Evolutionary conservation across 495 filamentous ascomycete genomes (phyloP).

Genomic region (Penicillium dipodomyicola): DNA sequence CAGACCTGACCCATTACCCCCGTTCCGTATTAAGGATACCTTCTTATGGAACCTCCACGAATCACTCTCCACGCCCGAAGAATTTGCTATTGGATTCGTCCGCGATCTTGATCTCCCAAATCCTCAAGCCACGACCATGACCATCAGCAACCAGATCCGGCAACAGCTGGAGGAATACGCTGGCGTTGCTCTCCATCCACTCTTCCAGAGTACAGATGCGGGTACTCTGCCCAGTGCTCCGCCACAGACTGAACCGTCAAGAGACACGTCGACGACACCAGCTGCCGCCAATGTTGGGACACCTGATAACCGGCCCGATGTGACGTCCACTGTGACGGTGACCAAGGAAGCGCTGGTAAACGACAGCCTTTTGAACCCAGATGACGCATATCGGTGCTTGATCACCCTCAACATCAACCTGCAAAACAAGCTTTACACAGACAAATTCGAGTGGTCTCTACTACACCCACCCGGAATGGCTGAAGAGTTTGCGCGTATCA

Average conservation of each 20-base stretch:
- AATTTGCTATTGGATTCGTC: slow-evolving; percentile 86
- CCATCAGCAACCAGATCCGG: slow-evolving; percentile 91
- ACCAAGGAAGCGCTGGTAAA: slow-evolving; percentile 46
- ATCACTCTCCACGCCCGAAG: slow-evolving; percentile 87
- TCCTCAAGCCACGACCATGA: slow-evolving; percentile 58
- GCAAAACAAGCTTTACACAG: slow-evolving; percentile 86
- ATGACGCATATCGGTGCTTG: slow-evolving; percentile 90
- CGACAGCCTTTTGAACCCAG: slow-evolving; percentile 68
- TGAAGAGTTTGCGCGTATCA: slow-evolving; percentile 87
- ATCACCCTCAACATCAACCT: slow-evolving; percentile 90
- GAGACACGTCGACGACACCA: slow-evolving; percentile 54
- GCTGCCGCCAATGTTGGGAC: slow-evolving; percentile 47
- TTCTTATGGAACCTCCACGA: slow-evolving; percentile 99
- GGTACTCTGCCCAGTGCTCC: slow-evolving; percentile 38
- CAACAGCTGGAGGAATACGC: slow-evolving; percentile 96
- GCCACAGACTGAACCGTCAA: slow-evolving; percentile 38
- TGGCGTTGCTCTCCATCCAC: slow-evolving; percentile 85
- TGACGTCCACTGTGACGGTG: slow-evolving; percentile 28
- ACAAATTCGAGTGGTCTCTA: slow-evolving; percentile 98
- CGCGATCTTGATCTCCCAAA: slow-evolving; percentile 92
- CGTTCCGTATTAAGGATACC: slow-evolving; percentile 84
- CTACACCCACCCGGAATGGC: slow-evolving; percentile 88
- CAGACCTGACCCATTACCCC: slow-evolving; percentile 70
- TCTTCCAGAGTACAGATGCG: slow-evolving; percentile 64
- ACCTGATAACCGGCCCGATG: slow-evolving; percentile 42